Evolutionary conservation across 2,329 filamentous ascomycete genomes (phyloP), one percentile per base, ranked within the genome.

Genomic region (Hypoxylon sp.): DNA sequence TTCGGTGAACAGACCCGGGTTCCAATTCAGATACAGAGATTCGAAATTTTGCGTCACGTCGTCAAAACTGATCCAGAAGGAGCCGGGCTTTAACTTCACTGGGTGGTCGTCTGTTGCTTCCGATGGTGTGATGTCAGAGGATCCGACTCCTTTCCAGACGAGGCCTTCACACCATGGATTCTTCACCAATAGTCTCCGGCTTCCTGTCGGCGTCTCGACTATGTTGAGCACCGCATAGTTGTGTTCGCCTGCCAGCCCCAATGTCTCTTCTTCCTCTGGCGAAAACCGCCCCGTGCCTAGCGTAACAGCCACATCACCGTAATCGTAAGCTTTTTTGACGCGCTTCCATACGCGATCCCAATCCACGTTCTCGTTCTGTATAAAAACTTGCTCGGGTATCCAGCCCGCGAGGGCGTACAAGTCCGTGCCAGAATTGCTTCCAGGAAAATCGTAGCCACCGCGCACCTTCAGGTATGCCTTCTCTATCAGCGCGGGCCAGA

Each of bases 21-120:
- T 97, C 94, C 94, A 99, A 72, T 97, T 99, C 45, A 99, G 78
- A 70, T 97, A 99, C 61, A 99, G 83, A 12, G 92, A 96, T 68
- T 97, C 91, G 58, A 97, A 99, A 67, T 96, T 87, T 64, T 96
- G 91, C 25, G 90, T 82, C 3, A 97, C 85, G 59, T 91, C 89
- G 61, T 96, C 89, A 19, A 94, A 84, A 16, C 87, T 85, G 73
- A 97, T 95, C 93, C 94, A 97, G 67, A 96, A 95, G 1, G 88
- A 90, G n/a, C 91, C 91, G 0, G 88, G 86, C 19, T 73, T 70
- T 13, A 72, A 64, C 38, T 68, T 69, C 47, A 64, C 56, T 5
- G 69, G 67, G 37, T 67, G 63, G 17, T 57, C 53, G 9, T 52
- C 48, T n/a, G 57, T 32, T 15, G 55, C 38, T 9, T 50, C 58